A percentile compares a stretch with the other conserved stretches of the same genome.
phyloP scores from a whole-genome alignment of 1,139 yeast species.

The Hyphopichia buzzinii region DNA sequence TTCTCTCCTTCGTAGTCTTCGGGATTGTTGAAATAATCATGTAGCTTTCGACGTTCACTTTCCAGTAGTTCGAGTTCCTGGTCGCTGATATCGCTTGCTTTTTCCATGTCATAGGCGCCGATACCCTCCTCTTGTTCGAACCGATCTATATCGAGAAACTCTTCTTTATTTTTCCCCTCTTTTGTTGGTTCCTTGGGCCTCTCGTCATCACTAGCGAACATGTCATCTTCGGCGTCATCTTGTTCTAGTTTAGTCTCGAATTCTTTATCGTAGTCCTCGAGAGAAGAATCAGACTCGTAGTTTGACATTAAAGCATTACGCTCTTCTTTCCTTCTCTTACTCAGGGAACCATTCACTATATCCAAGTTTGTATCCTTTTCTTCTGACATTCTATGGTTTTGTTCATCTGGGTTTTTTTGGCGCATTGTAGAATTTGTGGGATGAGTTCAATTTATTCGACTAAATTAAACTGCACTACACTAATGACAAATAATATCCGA shows the following conservation, averaged over 20 bases:
- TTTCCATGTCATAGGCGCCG: slow-evolving; percentile 12
- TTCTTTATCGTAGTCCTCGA: slow-evolving; percentile 14
- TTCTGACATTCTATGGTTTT: neutral
- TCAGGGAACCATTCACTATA: slow-evolving; percentile 1
- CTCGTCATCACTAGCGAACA: slow-evolving; percentile 37
- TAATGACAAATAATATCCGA: slow-evolving; percentile 3
- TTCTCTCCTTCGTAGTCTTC: slow-evolving; percentile 12
- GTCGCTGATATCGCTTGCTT: slow-evolving; percentile 8
- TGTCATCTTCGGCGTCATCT: slow-evolving; percentile 29
- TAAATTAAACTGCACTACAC: too few species aligned
- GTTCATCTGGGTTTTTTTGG: neutral
- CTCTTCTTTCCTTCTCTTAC: neutral
- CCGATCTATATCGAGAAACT: slow-evolving; percentile 33
- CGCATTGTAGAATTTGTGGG: slow-evolving; percentile 1
- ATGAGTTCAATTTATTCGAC: too few species aligned
- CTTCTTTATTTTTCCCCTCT: slow-evolving; percentile 8
- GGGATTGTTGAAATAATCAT: slow-evolving; percentile 15
- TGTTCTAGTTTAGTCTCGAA: slow-evolving; percentile 8
- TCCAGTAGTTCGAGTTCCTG: slow-evolving; percentile 4
- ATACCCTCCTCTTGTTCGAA: slow-evolving; percentile 19
- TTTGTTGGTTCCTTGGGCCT: slow-evolving; percentile 4
- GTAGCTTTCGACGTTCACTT: slow-evolving; percentile 3
- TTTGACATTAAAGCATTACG: slow-evolving; percentile 16
- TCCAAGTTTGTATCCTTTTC: slow-evolving; percentile 2
- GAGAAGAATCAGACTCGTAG: slow-evolving; percentile 36